These are phyloP conservation scores for Talaromyces sp. DNA, from an alignment of 2,329 filamentous ascomycete genomes.

Conservation along the genomic window DNA sequence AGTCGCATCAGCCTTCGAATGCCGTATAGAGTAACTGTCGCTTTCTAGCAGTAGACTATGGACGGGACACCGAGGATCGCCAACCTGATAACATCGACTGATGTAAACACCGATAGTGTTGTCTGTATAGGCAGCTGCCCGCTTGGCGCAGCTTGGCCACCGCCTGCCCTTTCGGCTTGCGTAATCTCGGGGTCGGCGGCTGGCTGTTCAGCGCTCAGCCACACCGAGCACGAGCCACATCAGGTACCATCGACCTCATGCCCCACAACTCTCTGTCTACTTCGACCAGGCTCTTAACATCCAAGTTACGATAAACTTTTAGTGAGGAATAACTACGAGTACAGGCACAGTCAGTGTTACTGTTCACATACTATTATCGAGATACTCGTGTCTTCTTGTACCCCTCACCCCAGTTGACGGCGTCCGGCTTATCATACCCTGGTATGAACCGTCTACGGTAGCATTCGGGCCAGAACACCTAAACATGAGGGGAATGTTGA, in stretches of 20 bases:
- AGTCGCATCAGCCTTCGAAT: neutral
- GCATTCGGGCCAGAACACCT: neutral
- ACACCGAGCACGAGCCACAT: neutral
- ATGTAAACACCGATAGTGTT: neutral
- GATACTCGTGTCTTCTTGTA: neutral
- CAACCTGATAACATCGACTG: neutral
- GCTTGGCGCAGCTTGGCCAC: constrained; percentile 1
- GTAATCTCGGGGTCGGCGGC: neutral
- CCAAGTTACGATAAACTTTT: no score
- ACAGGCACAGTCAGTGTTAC: neutral
- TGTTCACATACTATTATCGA: neutral
- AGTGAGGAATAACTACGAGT: no score
- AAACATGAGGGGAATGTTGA: neutral
- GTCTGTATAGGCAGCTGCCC: neutral
- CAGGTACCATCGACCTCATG: neutral
- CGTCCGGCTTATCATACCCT: neutral
- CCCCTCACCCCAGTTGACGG: neutral
- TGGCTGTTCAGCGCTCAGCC: neutral
- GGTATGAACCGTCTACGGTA: neutral
- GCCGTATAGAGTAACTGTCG: neutral
- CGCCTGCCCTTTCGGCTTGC: neutral
- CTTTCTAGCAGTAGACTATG: neutral
- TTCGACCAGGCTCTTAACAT: neutral
- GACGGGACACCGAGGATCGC: neutral
- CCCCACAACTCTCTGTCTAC: neutral